phyloP scores from a whole-genome alignment of 331 rosid species.

The Phaseolus coccineus region DNA sequence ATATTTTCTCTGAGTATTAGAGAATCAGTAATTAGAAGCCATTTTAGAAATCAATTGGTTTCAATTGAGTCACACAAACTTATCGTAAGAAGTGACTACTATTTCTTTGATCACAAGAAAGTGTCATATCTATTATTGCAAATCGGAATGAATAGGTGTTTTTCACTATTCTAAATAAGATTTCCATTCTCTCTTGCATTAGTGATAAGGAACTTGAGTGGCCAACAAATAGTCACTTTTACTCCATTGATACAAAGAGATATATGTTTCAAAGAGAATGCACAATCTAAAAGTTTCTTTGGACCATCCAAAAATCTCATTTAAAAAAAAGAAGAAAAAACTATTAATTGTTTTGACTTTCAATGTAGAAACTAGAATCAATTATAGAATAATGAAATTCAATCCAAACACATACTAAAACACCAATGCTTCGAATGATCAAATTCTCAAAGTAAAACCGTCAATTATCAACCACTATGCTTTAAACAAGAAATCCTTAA shows the following conservation, averaged over 20 bases:
- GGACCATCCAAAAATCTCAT: too few relatives aligned
- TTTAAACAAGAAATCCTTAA: background rate
- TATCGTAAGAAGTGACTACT: background rate
- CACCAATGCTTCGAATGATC: background rate
- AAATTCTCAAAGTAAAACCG: background rate
- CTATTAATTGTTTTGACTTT: too few relatives aligned
- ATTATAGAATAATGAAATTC: too few relatives aligned
- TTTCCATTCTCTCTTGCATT: background rate
- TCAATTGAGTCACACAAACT: background rate
- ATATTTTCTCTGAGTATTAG: background rate
- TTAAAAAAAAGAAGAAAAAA: too few relatives aligned
- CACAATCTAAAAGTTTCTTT: too few relatives aligned
- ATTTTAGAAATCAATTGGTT: background rate
- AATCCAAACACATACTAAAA: background rate
- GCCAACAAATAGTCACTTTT: conserved; percentile 2
- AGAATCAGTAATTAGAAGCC: background rate
- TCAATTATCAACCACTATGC: background rate
- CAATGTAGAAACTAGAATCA: too few relatives aligned
- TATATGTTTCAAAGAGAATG: background rate
- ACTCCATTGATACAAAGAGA: background rate
- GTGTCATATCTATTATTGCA: background rate
- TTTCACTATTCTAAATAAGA: background rate
- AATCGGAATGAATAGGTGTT: background rate
- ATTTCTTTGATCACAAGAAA: background rate
- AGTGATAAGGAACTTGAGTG: background rate